These are phyloP conservation scores for Fraxinus greggii DNA, from an alignment of 305 asterid genomes.

Conservation along the genomic window DNA sequence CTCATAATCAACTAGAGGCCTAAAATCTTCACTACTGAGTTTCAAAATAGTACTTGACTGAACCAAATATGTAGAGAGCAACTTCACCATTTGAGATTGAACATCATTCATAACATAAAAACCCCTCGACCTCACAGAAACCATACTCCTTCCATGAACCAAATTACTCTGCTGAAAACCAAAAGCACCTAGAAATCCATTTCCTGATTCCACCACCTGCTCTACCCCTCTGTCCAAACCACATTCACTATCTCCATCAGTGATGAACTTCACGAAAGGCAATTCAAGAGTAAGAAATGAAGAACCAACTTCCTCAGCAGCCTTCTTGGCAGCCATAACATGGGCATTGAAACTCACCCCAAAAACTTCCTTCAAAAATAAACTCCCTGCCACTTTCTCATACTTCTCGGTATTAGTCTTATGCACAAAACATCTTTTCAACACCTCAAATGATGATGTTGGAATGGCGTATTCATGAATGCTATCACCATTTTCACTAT, in stretches of 20 bases:
- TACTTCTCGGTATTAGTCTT: slow-evolving; percentile 61
- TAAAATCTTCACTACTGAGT: slow-evolving; percentile 29
- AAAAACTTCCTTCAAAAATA: slow-evolving; percentile 77
- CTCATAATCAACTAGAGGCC: slow-evolving; percentile 53
- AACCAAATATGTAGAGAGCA: slow-evolving; percentile 45
- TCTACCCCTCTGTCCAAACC: slow-evolving; percentile 22
- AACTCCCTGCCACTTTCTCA: slow-evolving; percentile 72
- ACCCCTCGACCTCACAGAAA: slow-evolving; percentile 30
- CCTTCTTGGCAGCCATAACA: slow-evolving; percentile 64
- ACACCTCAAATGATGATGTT: slow-evolving; percentile 74
- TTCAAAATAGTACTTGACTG: slow-evolving; percentile 29
- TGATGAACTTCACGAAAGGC: slow-evolving; percentile 51
- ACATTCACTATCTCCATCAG: slow-evolving; percentile 18
- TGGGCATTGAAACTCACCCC: slow-evolving; percentile 81
- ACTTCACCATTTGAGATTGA: slow-evolving; percentile 59
- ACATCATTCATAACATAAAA: slow-evolving; percentile 41
- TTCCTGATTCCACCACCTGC: slow-evolving; percentile 27
- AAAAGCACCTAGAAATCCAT: slow-evolving; percentile 34
- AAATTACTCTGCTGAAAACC: slow-evolving; percentile 41
- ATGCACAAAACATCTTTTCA: slow-evolving; percentile 70
- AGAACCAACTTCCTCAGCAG: slow-evolving; percentile 81
- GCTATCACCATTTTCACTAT: slow-evolving; percentile 23
- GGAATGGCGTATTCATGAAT: slow-evolving; percentile 50
- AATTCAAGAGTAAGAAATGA: slow-evolving; percentile 75
- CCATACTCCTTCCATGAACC: slow-evolving; percentile 32